Percentiles rank a stretch among this genome's conserved stretches.
Conservation (phyloP, 2,329 filamentous ascomycete genomes). For the Xylariaceae sp. region DNA sequence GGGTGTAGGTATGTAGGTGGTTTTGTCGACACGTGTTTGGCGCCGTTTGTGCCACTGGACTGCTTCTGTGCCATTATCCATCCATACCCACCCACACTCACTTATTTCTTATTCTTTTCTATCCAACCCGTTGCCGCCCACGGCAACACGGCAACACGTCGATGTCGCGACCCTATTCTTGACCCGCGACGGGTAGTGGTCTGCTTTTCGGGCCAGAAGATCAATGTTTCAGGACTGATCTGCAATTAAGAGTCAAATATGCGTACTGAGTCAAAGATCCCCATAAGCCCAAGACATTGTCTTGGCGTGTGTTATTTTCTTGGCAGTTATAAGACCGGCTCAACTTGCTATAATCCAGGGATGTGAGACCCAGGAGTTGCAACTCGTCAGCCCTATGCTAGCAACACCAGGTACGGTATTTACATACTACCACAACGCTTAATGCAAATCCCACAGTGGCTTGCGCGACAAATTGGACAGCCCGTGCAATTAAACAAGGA, state of each 20-base stretch:
- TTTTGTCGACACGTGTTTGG: conserved; percentile 13
- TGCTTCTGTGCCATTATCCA: conserved; percentile 5
- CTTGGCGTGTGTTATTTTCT: neutral
- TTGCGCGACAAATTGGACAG: no score
- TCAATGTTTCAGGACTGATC: no score
- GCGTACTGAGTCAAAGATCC: no score
- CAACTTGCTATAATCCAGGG: neutral
- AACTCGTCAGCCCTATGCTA: conserved; percentile 22
- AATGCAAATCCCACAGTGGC: no score
- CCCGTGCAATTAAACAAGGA: no score
- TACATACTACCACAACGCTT: no score
- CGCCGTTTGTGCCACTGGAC: conserved; percentile 8
- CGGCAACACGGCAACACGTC: neutral
- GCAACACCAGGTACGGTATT: no score
- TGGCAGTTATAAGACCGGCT: neutral
- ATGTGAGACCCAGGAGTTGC: neutral
- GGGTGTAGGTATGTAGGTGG: neutral
- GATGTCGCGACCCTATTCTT: neutral
- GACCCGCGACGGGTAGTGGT: neutral
- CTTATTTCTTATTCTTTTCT: neutral
- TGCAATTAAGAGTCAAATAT: no score
- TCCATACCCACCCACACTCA: neutral
- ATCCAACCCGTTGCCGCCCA: neutral
- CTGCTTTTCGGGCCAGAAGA: no score
- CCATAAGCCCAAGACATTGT: neutral